Base-by-base conservation (phyloP, 1,139 yeast genomes). In the Sugiyamaella xylanicola region DNA sequence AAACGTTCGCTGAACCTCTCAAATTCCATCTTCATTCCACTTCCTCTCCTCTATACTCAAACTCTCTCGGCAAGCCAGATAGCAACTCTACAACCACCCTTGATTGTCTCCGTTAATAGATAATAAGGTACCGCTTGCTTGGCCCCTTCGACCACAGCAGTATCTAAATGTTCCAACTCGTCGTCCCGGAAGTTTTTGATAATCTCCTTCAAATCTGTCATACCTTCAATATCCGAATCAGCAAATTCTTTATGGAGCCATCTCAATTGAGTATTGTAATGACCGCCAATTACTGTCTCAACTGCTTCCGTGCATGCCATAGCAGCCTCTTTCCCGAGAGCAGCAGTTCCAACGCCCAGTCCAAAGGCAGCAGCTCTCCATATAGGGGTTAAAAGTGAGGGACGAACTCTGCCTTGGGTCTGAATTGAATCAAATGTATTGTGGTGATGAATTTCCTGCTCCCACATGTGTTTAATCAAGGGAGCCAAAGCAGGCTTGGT, bases 281-380 rank as follows among this genome's bases (percentile, higher is more conserved):
- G 99, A 1, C 89, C 88, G 1, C 99, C 99, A 71, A 93, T 95
- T 1, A 95, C 98, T 0, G 99, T 95, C 72, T 93, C 99, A 0
- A 93, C 99, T 0, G 99, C 99, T 59, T 92, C 98, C 0, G 99
- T 93, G 68, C 99, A 95, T 0, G 99, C 99, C 99, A 93, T 93
- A 1, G 99, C 99, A 1, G 97, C 97, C 69, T 93, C 97, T 66
- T 90, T 89, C 25, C 97, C 87, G 61, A 92, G 74, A 53, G 87
- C 66, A 0, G 97, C 98, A 0, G 99, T 93, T 0, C 86, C 87
- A 0, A 83, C 83, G 1, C 99, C 99, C 74, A 93, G 77, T 0
- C 86, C 85, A 55, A 87, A 78, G 0, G 99, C 98, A 1, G 97
- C 98, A 0, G 82, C 74, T 68, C 88, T 90, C 99, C 99, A 93